Conservation (phyloP, 352 stramenopile species). For the Globisporangium solare region DNA sequence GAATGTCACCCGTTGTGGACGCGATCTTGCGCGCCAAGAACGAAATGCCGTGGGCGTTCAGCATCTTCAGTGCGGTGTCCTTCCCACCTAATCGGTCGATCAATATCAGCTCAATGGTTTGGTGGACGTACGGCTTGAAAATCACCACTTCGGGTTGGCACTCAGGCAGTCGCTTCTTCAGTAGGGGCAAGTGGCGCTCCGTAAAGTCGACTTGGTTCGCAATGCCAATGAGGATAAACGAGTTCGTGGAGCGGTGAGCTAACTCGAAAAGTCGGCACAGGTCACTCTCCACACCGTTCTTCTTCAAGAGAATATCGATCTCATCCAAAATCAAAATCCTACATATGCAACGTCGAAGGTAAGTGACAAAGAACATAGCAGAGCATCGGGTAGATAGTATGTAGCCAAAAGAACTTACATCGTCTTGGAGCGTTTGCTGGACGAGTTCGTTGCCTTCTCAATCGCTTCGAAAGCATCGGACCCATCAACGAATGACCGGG, state of each 20-base stretch:
- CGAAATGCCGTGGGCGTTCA: slow-evolving; percentile 66
- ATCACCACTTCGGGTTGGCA: slow-evolving; percentile 62
- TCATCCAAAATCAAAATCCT: slow-evolving; percentile 79
- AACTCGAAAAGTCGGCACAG: slow-evolving; percentile 77
- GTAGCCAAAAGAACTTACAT: slow-evolving; percentile 24
- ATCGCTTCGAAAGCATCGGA: slow-evolving; percentile 67
- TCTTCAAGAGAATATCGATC: slow-evolving; percentile 70
- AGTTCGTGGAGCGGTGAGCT: slow-evolving; percentile 45
- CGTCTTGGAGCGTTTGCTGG: slow-evolving; percentile 43
- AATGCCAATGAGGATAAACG: slow-evolving; percentile 77
- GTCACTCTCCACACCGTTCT: slow-evolving; percentile 62
- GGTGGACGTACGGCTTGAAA: slow-evolving; percentile 75
- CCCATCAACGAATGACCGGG: slow-evolving; percentile 32
- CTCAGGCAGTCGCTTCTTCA: slow-evolving; percentile 47
- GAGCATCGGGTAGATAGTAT: neutral
- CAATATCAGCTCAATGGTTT: slow-evolving; percentile 77
- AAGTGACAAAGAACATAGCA: neutral
- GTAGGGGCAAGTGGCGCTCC: slow-evolving; percentile 59
- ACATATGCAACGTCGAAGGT: neutral
- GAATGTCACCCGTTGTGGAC: slow-evolving; percentile 70
- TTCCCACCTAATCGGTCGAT: slow-evolving; percentile 57
- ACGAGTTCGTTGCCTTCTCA: slow-evolving; percentile 39
- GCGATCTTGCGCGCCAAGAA: slow-evolving; percentile 82
- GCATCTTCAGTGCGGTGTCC: slow-evolving; percentile 31
- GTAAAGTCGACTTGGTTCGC: slow-evolving; percentile 86